A percentile compares a stretch with the other conserved stretches of the same genome.
Conservation (phyloP, 2,329 filamentous ascomycete species). For the Alternaria conjuncta region DNA sequence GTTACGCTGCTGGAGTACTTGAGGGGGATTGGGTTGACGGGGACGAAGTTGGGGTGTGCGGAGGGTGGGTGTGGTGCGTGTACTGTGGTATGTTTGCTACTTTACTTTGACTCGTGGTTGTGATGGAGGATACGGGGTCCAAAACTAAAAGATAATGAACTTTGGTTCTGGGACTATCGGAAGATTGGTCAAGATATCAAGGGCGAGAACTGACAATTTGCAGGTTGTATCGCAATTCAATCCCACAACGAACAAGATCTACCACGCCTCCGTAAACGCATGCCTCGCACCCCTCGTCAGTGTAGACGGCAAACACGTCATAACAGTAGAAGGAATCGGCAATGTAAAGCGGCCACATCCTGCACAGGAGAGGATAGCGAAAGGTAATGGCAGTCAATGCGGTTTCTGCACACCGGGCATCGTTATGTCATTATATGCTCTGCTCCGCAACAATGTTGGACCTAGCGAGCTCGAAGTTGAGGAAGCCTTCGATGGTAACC, state of each 20-base stretch:
- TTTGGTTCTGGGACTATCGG: not conserved
- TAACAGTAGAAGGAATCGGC: constrained; percentile 96
- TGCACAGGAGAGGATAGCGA: constrained; percentile 87
- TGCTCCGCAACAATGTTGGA: constrained; percentile 81
- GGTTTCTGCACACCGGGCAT: constrained; percentile 98
- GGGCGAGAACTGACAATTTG: constrained; percentile 3
- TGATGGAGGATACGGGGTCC: not conserved
- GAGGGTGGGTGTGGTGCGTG: constrained; percentile 97
- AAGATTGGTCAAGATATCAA: not conserved
- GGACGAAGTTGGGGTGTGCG: constrained; percentile 94
- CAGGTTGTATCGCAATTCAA: constrained; percentile 88
- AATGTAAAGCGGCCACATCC: constrained; percentile 87
- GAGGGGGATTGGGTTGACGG: constrained; percentile 88
- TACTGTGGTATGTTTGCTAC: constrained; percentile 70
- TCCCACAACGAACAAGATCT: constrained; percentile 88
- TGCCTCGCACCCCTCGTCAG: constrained; percentile 92
- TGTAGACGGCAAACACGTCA: constrained; percentile 96
- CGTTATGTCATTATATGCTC: constrained; percentile 94
- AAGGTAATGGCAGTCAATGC: constrained; percentile 90
- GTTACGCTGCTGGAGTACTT: constrained; percentile 92
- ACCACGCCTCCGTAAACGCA: constrained; percentile 96
- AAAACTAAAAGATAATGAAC: not conserved
- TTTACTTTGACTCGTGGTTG: not conserved
- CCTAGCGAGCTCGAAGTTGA: constrained; percentile 86
- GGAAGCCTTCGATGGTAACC: constrained; percentile 95